Evolutionary conservation across 441 rosid species (phyloP).

Genomic region (Croton laevigatus): DNA sequence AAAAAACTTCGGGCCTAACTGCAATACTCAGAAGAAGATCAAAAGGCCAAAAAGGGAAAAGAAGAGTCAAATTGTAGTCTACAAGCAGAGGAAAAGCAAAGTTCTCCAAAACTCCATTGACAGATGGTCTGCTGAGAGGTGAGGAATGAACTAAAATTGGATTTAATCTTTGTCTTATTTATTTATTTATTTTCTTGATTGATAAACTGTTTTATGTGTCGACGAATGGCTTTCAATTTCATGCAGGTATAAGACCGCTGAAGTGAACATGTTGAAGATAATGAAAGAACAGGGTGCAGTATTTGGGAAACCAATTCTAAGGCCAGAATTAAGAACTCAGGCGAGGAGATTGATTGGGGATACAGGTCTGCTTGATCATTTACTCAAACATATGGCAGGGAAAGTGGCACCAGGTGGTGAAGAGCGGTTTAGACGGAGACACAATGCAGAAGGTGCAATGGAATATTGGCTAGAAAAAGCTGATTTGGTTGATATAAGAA

Average conservation of each 20-base stretch:
- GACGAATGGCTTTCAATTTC: constrained; percentile 16
- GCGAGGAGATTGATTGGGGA: constrained; percentile 94
- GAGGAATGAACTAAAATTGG: constrained; percentile 1
- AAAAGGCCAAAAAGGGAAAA: constrained; percentile 30
- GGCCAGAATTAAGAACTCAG: constrained; percentile 69
- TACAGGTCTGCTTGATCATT: constrained; percentile 89
- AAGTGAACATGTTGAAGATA: constrained; percentile 76
- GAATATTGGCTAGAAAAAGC: constrained; percentile 95
- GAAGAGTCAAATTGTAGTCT: constrained; percentile 34
- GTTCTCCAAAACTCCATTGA: constrained; percentile 39
- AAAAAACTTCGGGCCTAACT: constrained; percentile 24
- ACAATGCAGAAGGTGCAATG: constrained; percentile 95
- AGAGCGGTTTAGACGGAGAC: constrained; percentile 84
- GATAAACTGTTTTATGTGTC: background rate
- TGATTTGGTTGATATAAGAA: constrained; percentile 63
- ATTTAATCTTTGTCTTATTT: background rate
- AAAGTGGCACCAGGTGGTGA: constrained; percentile 88
- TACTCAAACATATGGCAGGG: constrained; percentile 96
- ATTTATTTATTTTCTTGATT: background rate
- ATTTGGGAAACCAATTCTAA: constrained; percentile 63
- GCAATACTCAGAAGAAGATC: constrained; percentile 7
- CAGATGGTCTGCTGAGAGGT: constrained; percentile 90
- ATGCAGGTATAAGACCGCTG: constrained; percentile 80
- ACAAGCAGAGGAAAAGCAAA: constrained; percentile 38
- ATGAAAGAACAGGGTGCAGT: constrained; percentile 82